phyloP scores from a whole-genome alignment of 441 rosid species.

The Melastoma candidum region DNA sequence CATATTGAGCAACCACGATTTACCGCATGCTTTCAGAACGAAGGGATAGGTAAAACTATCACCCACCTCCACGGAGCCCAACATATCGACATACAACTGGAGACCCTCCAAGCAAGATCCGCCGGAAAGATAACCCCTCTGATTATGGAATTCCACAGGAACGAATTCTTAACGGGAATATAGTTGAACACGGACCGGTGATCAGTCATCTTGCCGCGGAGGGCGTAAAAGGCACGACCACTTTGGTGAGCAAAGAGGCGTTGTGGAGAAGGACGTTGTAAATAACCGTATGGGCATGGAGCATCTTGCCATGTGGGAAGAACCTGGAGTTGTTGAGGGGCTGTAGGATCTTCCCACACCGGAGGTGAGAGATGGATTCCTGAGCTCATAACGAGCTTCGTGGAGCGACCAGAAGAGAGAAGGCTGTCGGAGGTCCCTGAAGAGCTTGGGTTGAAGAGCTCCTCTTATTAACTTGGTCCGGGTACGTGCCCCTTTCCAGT shows the following conservation, averaged over 20 bases:
- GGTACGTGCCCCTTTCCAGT: too few relatives aligned
- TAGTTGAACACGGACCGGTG: conserved; percentile 16
- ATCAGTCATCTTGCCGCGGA: conserved; percentile 10
- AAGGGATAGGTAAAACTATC: conserved; percentile 23
- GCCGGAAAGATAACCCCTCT: conserved; percentile 15
- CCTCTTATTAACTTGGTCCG: too few relatives aligned
- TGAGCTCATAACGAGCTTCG: background rate
- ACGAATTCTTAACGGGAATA: conserved; percentile 15
- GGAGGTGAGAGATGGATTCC: conserved; percentile 6
- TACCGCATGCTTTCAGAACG: conserved; percentile 13
- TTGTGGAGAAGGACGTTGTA: conserved; percentile 10
- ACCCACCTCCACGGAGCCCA: conserved; percentile 10
- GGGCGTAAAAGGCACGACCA: conserved; percentile 20
- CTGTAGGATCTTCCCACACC: conserved; percentile 19
- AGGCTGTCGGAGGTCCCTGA: too few relatives aligned
- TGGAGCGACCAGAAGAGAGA: too few relatives aligned
- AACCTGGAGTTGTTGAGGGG: conserved; percentile 18
- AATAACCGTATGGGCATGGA: conserved; percentile 18
- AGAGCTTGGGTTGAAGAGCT: too few relatives aligned
- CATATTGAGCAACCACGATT: conserved; percentile 2
- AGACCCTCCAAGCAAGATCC: conserved; percentile 12
- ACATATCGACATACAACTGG: conserved; percentile 15
- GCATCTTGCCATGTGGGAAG: conserved; percentile 13
- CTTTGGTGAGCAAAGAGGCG: conserved; percentile 18
- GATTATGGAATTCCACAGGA: conserved; percentile 24